Percentiles rank a stretch among this genome's conserved stretches.
phyloP scores from a whole-genome alignment of 116 monocot genomes.

The Dioscorea cayenensis region DNA sequence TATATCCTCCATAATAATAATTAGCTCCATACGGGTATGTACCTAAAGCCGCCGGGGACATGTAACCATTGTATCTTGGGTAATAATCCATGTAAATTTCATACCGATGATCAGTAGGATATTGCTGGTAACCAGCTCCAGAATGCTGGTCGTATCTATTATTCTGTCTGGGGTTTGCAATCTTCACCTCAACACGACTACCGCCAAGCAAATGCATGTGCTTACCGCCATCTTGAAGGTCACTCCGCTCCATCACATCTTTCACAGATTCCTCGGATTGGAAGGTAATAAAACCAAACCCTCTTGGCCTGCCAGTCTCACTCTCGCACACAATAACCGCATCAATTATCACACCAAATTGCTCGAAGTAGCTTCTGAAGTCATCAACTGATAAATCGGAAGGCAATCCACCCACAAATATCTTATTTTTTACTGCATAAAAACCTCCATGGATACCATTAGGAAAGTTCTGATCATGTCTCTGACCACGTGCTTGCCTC shows the following conservation, averaged over 20 bases:
- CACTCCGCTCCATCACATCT: constrained; percentile 25
- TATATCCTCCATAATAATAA: too few relatives aligned
- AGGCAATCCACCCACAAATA: constrained; percentile 61
- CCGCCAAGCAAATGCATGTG: neutral
- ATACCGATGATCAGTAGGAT: too few relatives aligned
- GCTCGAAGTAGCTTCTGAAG: constrained; percentile 44
- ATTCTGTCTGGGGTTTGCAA: constrained; percentile 39
- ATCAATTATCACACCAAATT: constrained; percentile 39
- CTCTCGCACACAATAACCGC: constrained; percentile 43
- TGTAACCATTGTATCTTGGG: too few relatives aligned
- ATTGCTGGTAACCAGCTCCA: too few relatives aligned
- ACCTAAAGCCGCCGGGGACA: too few relatives aligned
- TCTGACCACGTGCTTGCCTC: constrained; percentile 12
- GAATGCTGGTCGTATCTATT: neutral
- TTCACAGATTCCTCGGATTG: constrained; percentile 41
- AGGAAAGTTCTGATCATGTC: constrained; percentile 1
- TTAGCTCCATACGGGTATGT: too few relatives aligned
- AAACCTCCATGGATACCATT: constrained; percentile 2
- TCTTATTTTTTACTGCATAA: constrained; percentile 24
- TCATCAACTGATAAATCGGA: constrained; percentile 30
- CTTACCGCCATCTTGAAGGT: constrained; percentile 29
- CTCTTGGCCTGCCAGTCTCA: constrained; percentile 32
- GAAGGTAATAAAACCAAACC: constrained; percentile 55
- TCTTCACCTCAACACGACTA: constrained; percentile 54
- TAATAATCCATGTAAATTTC: too few relatives aligned